phyloP scores from a whole-genome alignment of 176 grass and related monocot genomes.

The Phoenix roebelenii region DNA sequence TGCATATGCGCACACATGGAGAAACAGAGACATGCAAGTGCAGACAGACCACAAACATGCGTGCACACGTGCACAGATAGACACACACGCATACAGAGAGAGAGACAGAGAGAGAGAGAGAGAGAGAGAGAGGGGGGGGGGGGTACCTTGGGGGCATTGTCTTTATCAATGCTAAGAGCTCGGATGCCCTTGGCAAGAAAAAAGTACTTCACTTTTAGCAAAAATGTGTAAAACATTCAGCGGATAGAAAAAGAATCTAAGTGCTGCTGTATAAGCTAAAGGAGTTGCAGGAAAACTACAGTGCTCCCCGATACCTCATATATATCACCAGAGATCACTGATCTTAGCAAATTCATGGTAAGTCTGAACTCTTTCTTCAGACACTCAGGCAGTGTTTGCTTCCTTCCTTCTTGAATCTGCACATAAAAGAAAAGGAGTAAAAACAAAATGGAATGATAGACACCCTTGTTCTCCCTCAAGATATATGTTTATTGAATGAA shows the following conservation, averaged over 20 bases:
- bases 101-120: neutral
- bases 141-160: slow-evolving; percentile 79
- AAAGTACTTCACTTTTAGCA: neutral
- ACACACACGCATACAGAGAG: no score
- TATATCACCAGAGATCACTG: slow-evolving; percentile 53
- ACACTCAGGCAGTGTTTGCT: slow-evolving; percentile 69
- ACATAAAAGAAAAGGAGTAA: neutral
- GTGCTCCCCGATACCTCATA: slow-evolving; percentile 48
- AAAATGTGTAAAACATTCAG: neutral
- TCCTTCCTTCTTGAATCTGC: slow-evolving; percentile 68
- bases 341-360: slow-evolving; percentile 76
- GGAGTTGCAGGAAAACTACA: neutral
- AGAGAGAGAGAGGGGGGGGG: neutral
- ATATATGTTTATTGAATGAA: no score
- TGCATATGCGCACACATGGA: neutral
- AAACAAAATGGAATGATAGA: no score
- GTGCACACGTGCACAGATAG: no score
- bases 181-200: slow-evolving; percentile 60
- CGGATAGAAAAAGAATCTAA: neutral
- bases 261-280: neutral
- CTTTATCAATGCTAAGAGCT: slow-evolving; percentile 89
- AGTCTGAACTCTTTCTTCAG: slow-evolving; percentile 94
- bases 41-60: neutral
- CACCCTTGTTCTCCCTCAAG: no score
- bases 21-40: neutral